These are phyloP conservation scores for Pythium vanterpoolii DNA, from an alignment of 352 stramenopile species.

Conservation along the genomic window DNA sequence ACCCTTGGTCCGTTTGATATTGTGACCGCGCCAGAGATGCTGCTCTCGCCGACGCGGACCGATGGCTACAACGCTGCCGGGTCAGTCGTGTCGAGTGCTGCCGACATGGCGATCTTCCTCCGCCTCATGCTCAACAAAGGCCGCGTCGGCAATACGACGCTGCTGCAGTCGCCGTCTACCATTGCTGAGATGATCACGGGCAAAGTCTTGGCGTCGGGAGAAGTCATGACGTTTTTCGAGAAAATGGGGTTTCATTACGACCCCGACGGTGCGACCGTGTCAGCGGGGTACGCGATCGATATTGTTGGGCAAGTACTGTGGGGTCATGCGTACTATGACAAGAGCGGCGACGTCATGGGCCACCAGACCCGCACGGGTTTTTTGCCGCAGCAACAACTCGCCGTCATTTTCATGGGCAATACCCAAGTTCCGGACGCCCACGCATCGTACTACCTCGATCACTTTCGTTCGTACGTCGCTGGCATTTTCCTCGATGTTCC, in stretches of 20 bases:
- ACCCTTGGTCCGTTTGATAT: conserved; percentile 43
- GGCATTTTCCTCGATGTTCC: conserved; percentile 66
- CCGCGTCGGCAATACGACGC: conserved; percentile 38
- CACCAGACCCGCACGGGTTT: conserved; percentile 62
- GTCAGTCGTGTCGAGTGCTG: conserved; percentile 45
- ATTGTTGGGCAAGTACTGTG: conserved; percentile 48
- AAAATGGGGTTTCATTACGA: conserved; percentile 46
- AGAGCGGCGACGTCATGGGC: conserved; percentile 50
- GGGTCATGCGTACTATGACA: conserved; percentile 68
- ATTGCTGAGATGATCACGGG: conserved; percentile 59
- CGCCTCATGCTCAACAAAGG: conserved; percentile 64
- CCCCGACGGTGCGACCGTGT: conserved; percentile 43
- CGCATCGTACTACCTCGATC: conserved; percentile 43
- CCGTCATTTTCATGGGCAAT: conserved; percentile 61
- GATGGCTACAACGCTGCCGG: conserved; percentile 35
- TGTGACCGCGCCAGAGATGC: conserved; percentile 27
- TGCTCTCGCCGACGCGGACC: conserved; percentile 23
- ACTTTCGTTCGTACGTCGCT: conserved; percentile 63
- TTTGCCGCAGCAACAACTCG: conserved; percentile 38
- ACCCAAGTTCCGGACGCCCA: conserved; percentile 38
- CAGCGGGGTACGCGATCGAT: conserved; percentile 66
- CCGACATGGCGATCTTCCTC: conserved; percentile 57
- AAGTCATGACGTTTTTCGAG: conserved; percentile 35
- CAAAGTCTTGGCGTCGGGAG: conserved; percentile 34
- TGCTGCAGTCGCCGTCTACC: conserved; percentile 38